Percentiles rank a stretch among this genome's conserved stretches.
Conservation (phyloP, 2,329 filamentous ascomycete genomes). For the Aspergillus tamarii region DNA sequence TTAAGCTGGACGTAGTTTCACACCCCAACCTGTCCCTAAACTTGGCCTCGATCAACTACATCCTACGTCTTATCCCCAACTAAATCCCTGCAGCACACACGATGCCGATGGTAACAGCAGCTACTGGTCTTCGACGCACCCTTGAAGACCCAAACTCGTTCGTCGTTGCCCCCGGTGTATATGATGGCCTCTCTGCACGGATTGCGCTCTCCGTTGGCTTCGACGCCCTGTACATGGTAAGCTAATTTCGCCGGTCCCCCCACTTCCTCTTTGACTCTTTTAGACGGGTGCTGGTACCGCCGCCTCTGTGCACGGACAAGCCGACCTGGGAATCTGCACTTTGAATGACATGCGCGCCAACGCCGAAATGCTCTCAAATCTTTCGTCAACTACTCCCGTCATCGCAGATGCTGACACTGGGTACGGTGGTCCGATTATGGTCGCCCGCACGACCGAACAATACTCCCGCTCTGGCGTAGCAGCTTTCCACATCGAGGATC, state of each 20-base stretch:
- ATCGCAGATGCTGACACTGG: slow-evolving; percentile 61
- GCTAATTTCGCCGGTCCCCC: not conserved
- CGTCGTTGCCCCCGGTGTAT: slow-evolving; percentile 54
- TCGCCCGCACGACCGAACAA: slow-evolving; percentile 52
- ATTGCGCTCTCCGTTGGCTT: slow-evolving; percentile 54
- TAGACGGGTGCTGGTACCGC: slow-evolving; percentile 57
- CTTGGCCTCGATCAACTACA: not conserved
- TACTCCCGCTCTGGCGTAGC: slow-evolving; percentile 59
- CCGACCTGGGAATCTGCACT: slow-evolving; percentile 55
- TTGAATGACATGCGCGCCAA: slow-evolving; percentile 57
- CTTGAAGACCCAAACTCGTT: slow-evolving; percentile 41
- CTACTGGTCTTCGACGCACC: slow-evolving; percentile 37
- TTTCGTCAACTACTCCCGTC: slow-evolving; percentile 53
- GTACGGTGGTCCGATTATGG: slow-evolving; percentile 55
- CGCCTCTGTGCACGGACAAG: slow-evolving; percentile 52
- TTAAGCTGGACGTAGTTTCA: not conserved
- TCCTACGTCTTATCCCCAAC: not conserved
- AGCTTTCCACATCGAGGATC: slow-evolving; percentile 61
- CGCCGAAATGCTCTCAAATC: slow-evolving; percentile 57
- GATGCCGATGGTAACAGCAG: slow-evolving; percentile 31
- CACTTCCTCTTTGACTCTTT: not conserved
- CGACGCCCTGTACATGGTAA: slow-evolving; percentile 56
- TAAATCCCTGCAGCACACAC: slow-evolving; percentile 13
- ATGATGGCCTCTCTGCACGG: slow-evolving; percentile 54
- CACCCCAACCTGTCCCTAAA: not conserved